phyloP scores from a whole-genome alignment of 75 land plant genomes.

The Ceratopteris richardii region DNA sequence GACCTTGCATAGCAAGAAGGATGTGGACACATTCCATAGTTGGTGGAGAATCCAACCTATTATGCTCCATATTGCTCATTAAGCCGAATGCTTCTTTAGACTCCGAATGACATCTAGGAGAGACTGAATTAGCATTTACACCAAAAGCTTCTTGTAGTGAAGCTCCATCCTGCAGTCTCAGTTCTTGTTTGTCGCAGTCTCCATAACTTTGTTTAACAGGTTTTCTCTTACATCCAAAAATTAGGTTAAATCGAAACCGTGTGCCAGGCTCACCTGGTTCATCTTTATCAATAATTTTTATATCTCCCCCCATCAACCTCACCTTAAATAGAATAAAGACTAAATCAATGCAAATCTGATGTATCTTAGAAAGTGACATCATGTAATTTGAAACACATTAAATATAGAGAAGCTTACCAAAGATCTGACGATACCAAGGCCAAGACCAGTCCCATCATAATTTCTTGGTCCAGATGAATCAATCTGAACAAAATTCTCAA shows the following conservation, averaged over 20 bases:
- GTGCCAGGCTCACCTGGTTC: conserved; percentile 47
- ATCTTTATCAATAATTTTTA: conserved; percentile 57
- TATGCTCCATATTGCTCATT: background rate
- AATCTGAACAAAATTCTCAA: conserved; percentile 76
- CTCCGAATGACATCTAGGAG: conserved; percentile 8
- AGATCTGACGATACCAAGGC: conserved; percentile 81
- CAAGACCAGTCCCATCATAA: conserved; percentile 74
- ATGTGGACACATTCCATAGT: conserved; percentile 28
- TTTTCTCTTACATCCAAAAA: conserved; percentile 21
- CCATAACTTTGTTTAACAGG: background rate
- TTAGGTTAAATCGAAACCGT: conserved; percentile 63
- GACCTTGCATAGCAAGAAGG: conserved; percentile 43
- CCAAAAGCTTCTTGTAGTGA: background rate
- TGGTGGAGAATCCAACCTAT: background rate
- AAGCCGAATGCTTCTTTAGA: background rate
- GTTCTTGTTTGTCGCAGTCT: background rate
- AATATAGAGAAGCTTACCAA: conserved; percentile 61
- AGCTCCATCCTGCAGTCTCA: background rate
- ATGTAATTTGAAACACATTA: background rate
- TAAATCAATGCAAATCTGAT: background rate
- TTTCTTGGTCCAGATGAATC: conserved; percentile 28
- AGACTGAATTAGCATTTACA: background rate
- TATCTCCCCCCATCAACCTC: conserved; percentile 78
- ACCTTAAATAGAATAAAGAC: conserved; percentile 41
- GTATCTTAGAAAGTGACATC: too few species aligned